These are phyloP conservation scores for Candolleomyces eurysporus DNA, from an alignment of 768 basidiomycete genomes.

Conservation along the genomic window DNA sequence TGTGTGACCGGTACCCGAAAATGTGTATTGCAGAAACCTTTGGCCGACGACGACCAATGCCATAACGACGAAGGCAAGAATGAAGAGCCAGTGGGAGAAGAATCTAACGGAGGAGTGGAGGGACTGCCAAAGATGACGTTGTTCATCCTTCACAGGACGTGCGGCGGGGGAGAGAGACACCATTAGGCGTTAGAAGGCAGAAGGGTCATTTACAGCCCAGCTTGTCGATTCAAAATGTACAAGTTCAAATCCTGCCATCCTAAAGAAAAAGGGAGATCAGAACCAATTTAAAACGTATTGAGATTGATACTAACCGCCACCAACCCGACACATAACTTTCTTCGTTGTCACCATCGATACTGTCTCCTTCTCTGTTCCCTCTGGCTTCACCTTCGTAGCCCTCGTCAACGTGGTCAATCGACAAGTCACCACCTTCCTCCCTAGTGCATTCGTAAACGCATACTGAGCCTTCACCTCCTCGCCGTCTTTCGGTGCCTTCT, in stretches of 20 bases:
- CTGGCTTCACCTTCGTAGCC: slow-evolving; percentile 6
- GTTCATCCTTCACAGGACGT: neutral
- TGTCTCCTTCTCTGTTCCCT: slow-evolving; percentile 18
- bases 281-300: neutral
- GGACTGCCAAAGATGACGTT: too few species aligned
- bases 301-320: slow-evolving; percentile 59
- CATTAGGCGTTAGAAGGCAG: neutral
- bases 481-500: slow-evolving; percentile 60
- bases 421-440: slow-evolving; percentile 74
- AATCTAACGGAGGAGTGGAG: too few species aligned
- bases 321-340: slow-evolving; percentile 92
- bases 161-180: neutral
- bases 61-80: too few species aligned
- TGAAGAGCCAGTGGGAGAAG: too few species aligned
- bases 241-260: slow-evolving; percentile 81
- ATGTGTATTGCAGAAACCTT: too few species aligned
- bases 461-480: slow-evolving; percentile 86
- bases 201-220: slow-evolving; percentile 46
- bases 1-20: too few species aligned
- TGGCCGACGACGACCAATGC: too few species aligned
- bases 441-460: slow-evolving; percentile 70
- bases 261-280: slow-evolving; percentile 21
- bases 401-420: slow-evolving; percentile 77
- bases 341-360: slow-evolving; percentile 51
- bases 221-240: slow-evolving; percentile 76